Conservation (phyloP, 2,329 filamentous ascomycete species). For the Eurotiales sp. region DNA sequence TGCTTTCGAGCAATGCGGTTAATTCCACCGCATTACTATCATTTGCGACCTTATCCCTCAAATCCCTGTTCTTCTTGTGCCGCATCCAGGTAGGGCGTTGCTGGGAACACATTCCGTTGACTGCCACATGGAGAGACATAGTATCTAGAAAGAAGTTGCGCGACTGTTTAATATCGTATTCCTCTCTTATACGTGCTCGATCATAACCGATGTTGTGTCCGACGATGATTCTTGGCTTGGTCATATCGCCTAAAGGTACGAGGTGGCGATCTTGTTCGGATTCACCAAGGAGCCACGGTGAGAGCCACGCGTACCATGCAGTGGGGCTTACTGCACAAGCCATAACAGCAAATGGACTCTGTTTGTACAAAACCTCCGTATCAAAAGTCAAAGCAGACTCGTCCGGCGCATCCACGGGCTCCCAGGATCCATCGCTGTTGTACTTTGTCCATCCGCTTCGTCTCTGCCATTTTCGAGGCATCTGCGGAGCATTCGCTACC, state of each 20-base stretch:
- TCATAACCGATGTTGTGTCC: slow-evolving; percentile 98
- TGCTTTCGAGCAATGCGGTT: slow-evolving; percentile 64
- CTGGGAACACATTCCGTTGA: slow-evolving; percentile 97
- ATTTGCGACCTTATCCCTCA: slow-evolving; percentile 72
- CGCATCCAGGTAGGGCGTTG: slow-evolving; percentile 98
- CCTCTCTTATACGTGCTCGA: slow-evolving; percentile 79
- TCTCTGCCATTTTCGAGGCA: slow-evolving; percentile 68
- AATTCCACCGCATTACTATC: slow-evolving; percentile 70
- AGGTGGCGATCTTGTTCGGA: slow-evolving; percentile 73
- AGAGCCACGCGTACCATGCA: slow-evolving; percentile 96
- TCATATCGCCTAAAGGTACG: slow-evolving; percentile 78
- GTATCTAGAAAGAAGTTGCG: slow-evolving; percentile 89
- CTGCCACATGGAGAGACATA: slow-evolving; percentile 96
- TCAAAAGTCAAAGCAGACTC: slow-evolving; percentile 87
- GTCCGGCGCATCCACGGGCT: slow-evolving; percentile 70
- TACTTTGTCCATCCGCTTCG: slow-evolving; percentile 96
- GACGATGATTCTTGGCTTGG: slow-evolving; percentile 70
- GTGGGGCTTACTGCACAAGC: slow-evolving; percentile 86
- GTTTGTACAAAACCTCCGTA: slow-evolving; percentile 94
- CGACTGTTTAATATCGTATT: slow-evolving; percentile 80
- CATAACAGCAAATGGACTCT: slow-evolving; percentile 91
- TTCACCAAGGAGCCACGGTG: slow-evolving; percentile 88
- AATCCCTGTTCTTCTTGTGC: slow-evolving; percentile 83
- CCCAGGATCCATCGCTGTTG: slow-evolving; percentile 65
- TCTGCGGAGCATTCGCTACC: slow-evolving; percentile 53